A percentile compares a stretch with the other conserved stretches of the same genome.
phyloP scores from a whole-genome alignment of 225 moss, liverwort and hornwort genomes.

The Takakia lepidozioides region DNA sequence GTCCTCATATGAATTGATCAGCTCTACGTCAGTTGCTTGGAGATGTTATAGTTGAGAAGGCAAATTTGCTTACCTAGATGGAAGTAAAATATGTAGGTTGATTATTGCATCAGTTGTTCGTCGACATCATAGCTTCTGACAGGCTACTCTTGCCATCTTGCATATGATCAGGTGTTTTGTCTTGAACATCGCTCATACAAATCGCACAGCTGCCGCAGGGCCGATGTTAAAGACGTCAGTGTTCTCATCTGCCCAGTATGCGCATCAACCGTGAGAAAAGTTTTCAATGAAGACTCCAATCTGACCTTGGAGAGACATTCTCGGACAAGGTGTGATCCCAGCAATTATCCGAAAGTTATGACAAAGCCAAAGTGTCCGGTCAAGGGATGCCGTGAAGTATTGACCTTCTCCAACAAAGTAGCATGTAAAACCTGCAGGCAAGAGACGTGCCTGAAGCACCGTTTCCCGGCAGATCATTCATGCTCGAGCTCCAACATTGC shows the following conservation, averaged over 20 bases:
- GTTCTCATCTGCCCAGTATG: constrained; percentile 65
- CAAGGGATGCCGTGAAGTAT: constrained; percentile 61
- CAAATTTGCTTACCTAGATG: too few species aligned
- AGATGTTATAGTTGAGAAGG: too few species aligned
- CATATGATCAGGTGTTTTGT: constrained; percentile 85
- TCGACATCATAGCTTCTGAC: too few species aligned
- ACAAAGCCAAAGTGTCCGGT: constrained; percentile 75
- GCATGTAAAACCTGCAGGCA: constrained; percentile 72
- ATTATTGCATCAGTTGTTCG: too few species aligned
- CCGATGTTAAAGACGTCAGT: constrained; percentile 47
- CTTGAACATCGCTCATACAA: constrained; percentile 81
- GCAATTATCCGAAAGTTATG: constrained; percentile 30
- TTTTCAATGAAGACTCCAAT: constrained; percentile 52
- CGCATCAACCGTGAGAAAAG: constrained; percentile 43
- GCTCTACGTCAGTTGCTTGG: neutral
- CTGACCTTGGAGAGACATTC: constrained; percentile 61
- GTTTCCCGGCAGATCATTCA: constrained; percentile 66
- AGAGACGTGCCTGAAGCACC: constrained; percentile 65
- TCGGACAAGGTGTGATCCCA: constrained; percentile 37
- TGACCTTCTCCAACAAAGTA: constrained; percentile 84
- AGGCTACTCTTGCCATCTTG: too few species aligned
- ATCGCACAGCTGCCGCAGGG: constrained; percentile 65
- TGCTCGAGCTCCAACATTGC: constrained; percentile 17
- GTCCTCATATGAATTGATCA: neutral
- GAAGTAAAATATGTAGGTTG: too few species aligned